Conservation (phyloP, 768 basidiomycete species). For the Hypholoma fasciculare region DNA sequence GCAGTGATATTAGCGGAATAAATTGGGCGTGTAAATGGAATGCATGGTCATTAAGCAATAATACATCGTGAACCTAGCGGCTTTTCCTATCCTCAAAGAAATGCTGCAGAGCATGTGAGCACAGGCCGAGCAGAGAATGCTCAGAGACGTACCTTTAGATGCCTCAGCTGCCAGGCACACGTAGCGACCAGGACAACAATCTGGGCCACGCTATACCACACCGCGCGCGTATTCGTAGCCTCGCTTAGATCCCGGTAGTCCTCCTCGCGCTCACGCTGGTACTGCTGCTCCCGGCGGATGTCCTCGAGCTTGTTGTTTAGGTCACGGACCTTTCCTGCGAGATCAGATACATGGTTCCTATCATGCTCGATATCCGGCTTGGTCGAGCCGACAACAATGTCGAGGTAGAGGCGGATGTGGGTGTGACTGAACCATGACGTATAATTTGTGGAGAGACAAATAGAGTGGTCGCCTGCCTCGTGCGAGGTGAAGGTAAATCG, state of each 20-base stretch:
- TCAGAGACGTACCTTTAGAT: slow-evolving; percentile 70
- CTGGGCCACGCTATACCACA: slow-evolving; percentile 93
- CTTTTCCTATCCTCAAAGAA: slow-evolving; percentile 89
- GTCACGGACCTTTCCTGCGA: slow-evolving; percentile 84
- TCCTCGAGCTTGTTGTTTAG: slow-evolving; percentile 93
- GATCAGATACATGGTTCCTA: slow-evolving; percentile 78
- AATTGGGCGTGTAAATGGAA: not conserved
- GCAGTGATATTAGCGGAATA: slow-evolving; percentile 12
- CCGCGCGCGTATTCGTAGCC: slow-evolving; percentile 84
- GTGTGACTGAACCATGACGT: slow-evolving; percentile 84
- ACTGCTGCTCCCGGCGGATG: slow-evolving; percentile 93
- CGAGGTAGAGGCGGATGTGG: slow-evolving; percentile 93
- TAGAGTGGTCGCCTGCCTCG: slow-evolving; percentile 94
- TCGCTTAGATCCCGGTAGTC: slow-evolving; percentile 91
- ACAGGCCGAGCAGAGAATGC: not conserved
- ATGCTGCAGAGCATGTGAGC: slow-evolving; percentile 40
- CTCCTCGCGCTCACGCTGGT: slow-evolving; percentile 93
- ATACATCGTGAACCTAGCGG: slow-evolving; percentile 40
- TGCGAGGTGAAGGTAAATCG: slow-evolving; percentile 98
- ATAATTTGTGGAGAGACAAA: slow-evolving; percentile 93
- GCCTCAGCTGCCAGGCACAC: slow-evolving; percentile 91
- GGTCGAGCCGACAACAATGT: slow-evolving; percentile 87
- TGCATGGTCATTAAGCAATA: slow-evolving; percentile 3
- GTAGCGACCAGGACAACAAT: slow-evolving; percentile 82
- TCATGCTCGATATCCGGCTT: slow-evolving; percentile 88